phyloP scores from a whole-genome alignment of 306 rosid genomes.

The Potentilla sterilis region DNA sequence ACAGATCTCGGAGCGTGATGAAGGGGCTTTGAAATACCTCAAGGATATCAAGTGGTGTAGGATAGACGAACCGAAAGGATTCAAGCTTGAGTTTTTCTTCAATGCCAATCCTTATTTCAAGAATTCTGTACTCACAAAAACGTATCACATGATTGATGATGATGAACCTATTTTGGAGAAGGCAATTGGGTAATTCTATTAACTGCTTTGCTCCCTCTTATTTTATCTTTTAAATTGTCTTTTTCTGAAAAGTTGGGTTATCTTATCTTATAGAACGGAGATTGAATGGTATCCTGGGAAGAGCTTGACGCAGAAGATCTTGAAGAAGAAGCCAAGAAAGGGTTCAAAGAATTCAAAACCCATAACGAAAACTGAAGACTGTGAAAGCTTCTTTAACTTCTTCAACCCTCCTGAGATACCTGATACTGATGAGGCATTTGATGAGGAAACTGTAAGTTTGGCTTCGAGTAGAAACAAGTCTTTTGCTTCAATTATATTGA shows the following conservation, averaged over 20 bases:
- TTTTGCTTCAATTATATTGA: not conserved
- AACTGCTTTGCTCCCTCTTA: slow-evolving; percentile 11
- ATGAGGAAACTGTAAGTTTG: slow-evolving; percentile 62
- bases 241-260: slow-evolving; percentile 3
- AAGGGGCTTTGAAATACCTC: slow-evolving; percentile 71
- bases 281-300: slow-evolving; percentile 82
- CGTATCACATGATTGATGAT: slow-evolving; percentile 77
- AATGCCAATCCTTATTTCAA: slow-evolving; percentile 68
- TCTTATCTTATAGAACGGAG: slow-evolving; percentile 51
- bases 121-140: slow-evolving; percentile 65
- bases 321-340: slow-evolving; percentile 84
- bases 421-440: slow-evolving; percentile 74
- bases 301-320: slow-evolving; percentile 67
- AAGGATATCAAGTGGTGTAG: slow-evolving; percentile 75
- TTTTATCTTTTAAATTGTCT: not conserved
- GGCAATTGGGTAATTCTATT: slow-evolving; percentile 64
- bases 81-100: slow-evolving; percentile 75
- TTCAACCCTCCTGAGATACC: slow-evolving; percentile 82
- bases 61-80: slow-evolving; percentile 70
- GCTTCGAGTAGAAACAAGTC: not conserved
- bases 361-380: slow-evolving; percentile 68
- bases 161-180: slow-evolving; percentile 78
- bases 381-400: slow-evolving; percentile 83
- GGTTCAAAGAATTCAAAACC: slow-evolving; percentile 78
- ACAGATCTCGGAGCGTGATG: slow-evolving; percentile 81